Evolutionary conservation across 2,329 filamentous ascomycete genomes (phyloP).

Genomic region (Diaporthe sp.): DNA sequence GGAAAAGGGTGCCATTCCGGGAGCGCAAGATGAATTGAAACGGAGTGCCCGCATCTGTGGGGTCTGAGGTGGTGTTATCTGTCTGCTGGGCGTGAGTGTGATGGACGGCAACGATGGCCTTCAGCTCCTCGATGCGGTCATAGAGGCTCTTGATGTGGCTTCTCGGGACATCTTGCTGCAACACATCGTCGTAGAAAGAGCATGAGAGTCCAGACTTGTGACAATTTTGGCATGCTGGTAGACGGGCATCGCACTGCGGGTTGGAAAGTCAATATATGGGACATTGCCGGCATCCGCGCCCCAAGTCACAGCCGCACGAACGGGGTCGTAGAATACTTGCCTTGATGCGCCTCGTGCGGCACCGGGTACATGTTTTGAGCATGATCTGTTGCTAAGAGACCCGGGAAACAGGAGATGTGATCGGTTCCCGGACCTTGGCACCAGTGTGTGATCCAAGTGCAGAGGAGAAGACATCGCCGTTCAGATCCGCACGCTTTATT

Average conservation of each 20-base stretch:
- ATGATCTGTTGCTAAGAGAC: conserved; percentile 9
- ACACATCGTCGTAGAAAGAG: conserved; percentile 29
- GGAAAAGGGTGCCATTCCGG: conserved; percentile 24
- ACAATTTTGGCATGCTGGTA: conserved; percentile 30
- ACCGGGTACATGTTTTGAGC: conserved; percentile 33
- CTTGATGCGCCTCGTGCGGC: conserved; percentile 32
- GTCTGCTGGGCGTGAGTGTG: background rate
- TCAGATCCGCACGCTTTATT: background rate
- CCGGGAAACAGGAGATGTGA: background rate
- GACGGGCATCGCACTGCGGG: conserved; percentile 27
- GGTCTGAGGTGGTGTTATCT: background rate
- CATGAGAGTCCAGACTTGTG: conserved; percentile 32
- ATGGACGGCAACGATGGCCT: conserved; percentile 32
- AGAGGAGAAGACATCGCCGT: background rate
- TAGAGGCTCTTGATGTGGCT: conserved; percentile 34
- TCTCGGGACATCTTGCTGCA: conserved; percentile 29
- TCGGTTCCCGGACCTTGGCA: background rate
- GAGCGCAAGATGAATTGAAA: conserved; percentile 27
- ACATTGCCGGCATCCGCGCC: background rate
- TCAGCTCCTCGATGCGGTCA: conserved; percentile 35
- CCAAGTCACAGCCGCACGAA: background rate
- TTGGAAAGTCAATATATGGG: background rate
- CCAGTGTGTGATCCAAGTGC: conserved; percentile 1
- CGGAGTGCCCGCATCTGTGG: background rate
- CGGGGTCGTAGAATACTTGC: background rate